Percentiles rank a stretch among this genome's conserved stretches.
Evolutionary conservation across 768 basidiomycete species (phyloP).

Genomic region (Leccinum variicolor): DNA sequence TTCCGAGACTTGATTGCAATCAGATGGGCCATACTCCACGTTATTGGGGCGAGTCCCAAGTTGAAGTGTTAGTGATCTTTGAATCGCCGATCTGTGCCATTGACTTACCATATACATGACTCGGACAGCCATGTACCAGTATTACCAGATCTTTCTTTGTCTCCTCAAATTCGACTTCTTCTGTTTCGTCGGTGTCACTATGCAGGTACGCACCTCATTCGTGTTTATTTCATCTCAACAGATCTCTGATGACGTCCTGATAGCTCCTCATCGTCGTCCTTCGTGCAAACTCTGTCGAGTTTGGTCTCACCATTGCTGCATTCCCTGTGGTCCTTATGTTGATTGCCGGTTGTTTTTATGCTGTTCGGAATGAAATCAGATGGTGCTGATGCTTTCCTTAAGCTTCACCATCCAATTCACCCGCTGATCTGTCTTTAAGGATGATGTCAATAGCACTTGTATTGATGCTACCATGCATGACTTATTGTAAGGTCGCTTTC

Average conservation of each 20-base stretch:
- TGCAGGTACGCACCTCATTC: slow-evolving; percentile 55
- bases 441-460: slow-evolving; percentile 69
- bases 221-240: not conserved
- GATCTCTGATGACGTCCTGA: not conserved
- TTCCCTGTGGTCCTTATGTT: slow-evolving; percentile 75
- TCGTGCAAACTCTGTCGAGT: slow-evolving; percentile 60
- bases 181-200: slow-evolving; percentile 81
- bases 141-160: slow-evolving; percentile 84
- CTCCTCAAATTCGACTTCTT: slow-evolving; percentile 91
- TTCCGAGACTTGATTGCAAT: slow-evolving; percentile 2
- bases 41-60: slow-evolving; percentile 80
- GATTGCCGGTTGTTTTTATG: slow-evolving; percentile 60
- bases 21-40: slow-evolving; percentile 90
- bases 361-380: slow-evolving; percentile 79
- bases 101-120: slow-evolving; percentile 6
- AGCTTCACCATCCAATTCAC: not conserved
- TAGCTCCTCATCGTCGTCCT: slow-evolving; percentile 84
- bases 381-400: slow-evolving; percentile 46
- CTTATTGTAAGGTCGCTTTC: slow-evolving; percentile 58
- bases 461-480: slow-evolving; percentile 74
- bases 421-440: slow-evolving; percentile 27
- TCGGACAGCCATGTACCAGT: slow-evolving; percentile 87
- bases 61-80: slow-evolving; percentile 62
- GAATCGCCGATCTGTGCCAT: not conserved
- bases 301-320: slow-evolving; percentile 77